Conservation (phyloP, 1,139 yeast species). For the Debaryomycetaceae sp. region DNA sequence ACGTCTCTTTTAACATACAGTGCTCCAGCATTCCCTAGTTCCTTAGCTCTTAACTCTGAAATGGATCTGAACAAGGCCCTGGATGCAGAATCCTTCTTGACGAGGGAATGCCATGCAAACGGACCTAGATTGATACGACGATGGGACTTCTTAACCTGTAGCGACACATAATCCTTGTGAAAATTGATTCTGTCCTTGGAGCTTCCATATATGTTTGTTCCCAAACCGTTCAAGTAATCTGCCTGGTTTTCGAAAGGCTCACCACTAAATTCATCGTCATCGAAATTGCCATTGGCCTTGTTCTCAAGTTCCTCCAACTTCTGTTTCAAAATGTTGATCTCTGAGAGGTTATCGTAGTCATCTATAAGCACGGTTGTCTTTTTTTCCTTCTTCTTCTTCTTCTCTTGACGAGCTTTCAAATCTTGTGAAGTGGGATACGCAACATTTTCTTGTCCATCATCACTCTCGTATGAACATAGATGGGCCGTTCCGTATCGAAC, state of each 20-base stretch:
- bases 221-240: slow-evolving; percentile 7
- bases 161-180: slow-evolving; percentile 26
- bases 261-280: not conserved
- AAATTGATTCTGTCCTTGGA: slow-evolving; percentile 26
- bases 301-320: not conserved
- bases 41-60: slow-evolving; percentile 10
- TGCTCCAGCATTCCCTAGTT: slow-evolving; percentile 12
- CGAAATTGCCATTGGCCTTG: not conserved
- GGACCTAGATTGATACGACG: slow-evolving; percentile 34
- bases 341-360: not conserved
- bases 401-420: not conserved
- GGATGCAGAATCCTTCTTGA: slow-evolving; percentile 25
- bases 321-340: not conserved
- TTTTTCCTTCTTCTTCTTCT: not conserved
- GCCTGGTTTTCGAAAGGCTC: not conserved
- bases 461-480: not conserved
- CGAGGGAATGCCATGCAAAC: slow-evolving; percentile 36
- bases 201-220: slow-evolving; percentile 23
- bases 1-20: slow-evolving; percentile 12
- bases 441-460: not conserved
- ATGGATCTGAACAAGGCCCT: slow-evolving; percentile 13
- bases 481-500: slow-evolving; percentile 3
- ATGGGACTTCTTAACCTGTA: slow-evolving; percentile 17
- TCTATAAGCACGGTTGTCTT: not conserved
- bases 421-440: not conserved